Evolutionary conservation across 345 rosid species (phyloP).

Genomic region (Pelargonium nanum): DNA sequence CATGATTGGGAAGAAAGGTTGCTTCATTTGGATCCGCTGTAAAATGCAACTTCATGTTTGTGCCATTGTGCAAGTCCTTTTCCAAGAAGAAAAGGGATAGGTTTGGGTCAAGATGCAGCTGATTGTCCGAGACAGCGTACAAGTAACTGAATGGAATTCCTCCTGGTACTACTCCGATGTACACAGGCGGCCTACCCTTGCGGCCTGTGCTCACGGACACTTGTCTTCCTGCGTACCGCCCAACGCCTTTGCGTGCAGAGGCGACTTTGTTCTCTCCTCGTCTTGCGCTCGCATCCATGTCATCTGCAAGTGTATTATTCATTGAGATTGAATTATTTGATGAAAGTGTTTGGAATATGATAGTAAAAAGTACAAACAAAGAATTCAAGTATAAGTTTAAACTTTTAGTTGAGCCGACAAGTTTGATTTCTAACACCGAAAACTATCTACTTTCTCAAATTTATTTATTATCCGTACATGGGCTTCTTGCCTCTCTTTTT

Average conservation of each 20-base stretch:
- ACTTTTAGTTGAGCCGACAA: too few relatives aligned
- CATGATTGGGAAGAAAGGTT: conserved; percentile 54
- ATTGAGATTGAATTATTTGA: too few relatives aligned
- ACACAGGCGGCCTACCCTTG: conserved; percentile 66
- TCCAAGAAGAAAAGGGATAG: conserved; percentile 78
- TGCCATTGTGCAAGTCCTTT: conserved; percentile 51
- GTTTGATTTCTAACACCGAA: too few relatives aligned
- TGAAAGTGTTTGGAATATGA: too few relatives aligned
- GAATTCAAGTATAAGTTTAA: too few relatives aligned
- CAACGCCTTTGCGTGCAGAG: conserved; percentile 42
- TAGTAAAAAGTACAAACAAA: too few relatives aligned
- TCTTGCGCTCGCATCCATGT: background rate
- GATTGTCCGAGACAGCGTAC: conserved; percentile 53
- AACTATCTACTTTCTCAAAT: too few relatives aligned
- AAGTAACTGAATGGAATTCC: conserved; percentile 13
- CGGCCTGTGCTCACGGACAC: conserved; percentile 40
- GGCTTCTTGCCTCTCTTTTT: too few relatives aligned
- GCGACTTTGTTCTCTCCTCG: conserved; percentile 38
- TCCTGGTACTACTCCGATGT: conserved; percentile 47
- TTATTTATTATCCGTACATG: too few relatives aligned
- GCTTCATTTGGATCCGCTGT: conserved; percentile 28
- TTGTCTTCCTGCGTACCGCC: conserved; percentile 73
- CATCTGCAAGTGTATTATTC: too few relatives aligned
- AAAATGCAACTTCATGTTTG: conserved; percentile 49
- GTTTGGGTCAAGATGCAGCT: conserved; percentile 45